Percentiles rank a stretch among this genome's conserved stretches.
These are phyloP conservation scores for Nepenthes gracilis DNA, from an alignment of 148 eudicot species.

Conservation along the genomic window DNA sequence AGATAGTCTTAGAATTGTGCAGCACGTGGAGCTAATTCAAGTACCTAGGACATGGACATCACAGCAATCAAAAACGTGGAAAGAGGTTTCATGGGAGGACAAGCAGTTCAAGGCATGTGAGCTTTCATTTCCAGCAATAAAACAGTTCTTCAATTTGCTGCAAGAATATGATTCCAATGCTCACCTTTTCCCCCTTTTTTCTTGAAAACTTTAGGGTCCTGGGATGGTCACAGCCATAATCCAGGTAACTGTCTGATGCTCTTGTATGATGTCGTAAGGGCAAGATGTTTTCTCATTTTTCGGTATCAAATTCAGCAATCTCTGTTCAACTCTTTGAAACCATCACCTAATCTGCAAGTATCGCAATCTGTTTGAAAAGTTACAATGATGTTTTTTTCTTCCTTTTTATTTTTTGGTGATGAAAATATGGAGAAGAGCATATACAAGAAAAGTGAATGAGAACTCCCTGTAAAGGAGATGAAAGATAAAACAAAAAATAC, in stretches of 20 bases:
- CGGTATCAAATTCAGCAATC: not conserved
- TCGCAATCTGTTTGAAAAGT: no score
- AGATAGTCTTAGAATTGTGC: conserved; percentile 77
- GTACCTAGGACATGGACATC: conserved; percentile 49
- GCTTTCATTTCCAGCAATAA: not conserved
- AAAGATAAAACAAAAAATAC: no score
- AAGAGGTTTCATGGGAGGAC: conserved; percentile 49
- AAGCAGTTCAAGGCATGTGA: conserved; percentile 46
- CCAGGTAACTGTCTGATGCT: conserved; percentile 35
- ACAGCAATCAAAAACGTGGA: conserved; percentile 43
- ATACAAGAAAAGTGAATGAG: no score
- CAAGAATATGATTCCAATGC: no score
- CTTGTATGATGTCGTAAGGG: not conserved
- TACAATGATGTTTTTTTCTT: no score
- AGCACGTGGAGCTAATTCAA: conserved; percentile 69
- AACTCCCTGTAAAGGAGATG: no score
- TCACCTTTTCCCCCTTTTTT: not conserved
- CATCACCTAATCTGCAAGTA: not conserved
- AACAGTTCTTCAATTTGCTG: not conserved
- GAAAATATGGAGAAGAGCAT: no score
- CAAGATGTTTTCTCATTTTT: not conserved
- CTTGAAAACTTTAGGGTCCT: conserved; percentile 14
- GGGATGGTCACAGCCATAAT: conserved; percentile 52
- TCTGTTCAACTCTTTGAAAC: not conserved
- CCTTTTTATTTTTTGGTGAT: no score